Conservation (phyloP, 768 basidiomycete genomes). For the Lactarius indigo region DNA sequence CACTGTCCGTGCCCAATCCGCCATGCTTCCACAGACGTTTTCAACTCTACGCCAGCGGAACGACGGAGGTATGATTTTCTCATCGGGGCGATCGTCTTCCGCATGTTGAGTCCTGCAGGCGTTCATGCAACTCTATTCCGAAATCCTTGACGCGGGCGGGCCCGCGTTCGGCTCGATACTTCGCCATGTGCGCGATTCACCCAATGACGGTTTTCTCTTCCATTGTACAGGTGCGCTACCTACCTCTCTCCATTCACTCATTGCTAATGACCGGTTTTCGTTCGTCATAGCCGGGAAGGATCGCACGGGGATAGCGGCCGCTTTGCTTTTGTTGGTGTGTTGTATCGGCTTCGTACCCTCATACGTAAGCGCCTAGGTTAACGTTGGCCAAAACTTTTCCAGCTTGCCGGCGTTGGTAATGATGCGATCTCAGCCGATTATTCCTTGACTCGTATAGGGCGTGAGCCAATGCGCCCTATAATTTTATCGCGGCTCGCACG, state of each 20-base stretch:
- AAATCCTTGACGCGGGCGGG: conserved; percentile 74
- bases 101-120: conserved; percentile 42
- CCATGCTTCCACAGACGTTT: conserved; percentile 47
- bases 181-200: conserved; percentile 67
- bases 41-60: conserved; percentile 73
- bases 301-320: conserved; percentile 73
- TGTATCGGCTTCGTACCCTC: neutral
- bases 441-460: conserved; percentile 70
- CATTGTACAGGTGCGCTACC: conserved; percentile 62
- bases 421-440: conserved; percentile 69
- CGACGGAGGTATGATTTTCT: conserved; percentile 58
- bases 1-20: neutral
- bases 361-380: neutral
- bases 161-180: conserved; percentile 66
- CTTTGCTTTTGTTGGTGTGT: conserved; percentile 63
- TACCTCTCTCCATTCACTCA: neutral
- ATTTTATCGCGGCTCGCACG: conserved; percentile 65
- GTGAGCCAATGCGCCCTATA: conserved; percentile 71
- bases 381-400: neutral
- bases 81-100: neutral
- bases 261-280: neutral
- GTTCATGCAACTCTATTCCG: conserved; percentile 76
- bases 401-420: conserved; percentile 74
- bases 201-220: conserved; percentile 61
- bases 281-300: conserved; percentile 65